Conservation (phyloP, 768 basidiomycete genomes). For the Mycena galericulata region DNA sequence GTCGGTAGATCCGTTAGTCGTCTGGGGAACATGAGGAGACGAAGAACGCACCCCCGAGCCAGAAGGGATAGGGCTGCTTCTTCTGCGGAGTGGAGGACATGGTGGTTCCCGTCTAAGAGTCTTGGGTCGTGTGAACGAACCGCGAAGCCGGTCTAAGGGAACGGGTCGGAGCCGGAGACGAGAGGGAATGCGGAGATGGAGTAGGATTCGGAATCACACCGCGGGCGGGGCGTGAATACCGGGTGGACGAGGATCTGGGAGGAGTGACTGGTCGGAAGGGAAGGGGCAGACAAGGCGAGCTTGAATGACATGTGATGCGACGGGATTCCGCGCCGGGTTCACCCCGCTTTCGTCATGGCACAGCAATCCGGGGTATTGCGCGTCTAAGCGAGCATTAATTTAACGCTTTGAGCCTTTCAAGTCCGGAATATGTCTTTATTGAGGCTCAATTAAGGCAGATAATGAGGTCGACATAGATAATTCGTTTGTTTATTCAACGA, state of each 20-base stretch:
- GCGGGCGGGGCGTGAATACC: background rate
- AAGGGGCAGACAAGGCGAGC: background rate
- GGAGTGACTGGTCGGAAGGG: background rate
- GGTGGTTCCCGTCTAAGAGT: conserved; percentile 17
- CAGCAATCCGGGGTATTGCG: background rate
- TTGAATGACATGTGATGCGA: conserved; percentile 13
- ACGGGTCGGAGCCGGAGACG: background rate
- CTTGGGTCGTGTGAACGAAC: conserved; percentile 28
- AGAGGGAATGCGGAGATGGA: background rate
- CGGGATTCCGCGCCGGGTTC: background rate
- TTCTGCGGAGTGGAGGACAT: conserved; percentile 45
- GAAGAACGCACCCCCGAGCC: conserved; percentile 75
- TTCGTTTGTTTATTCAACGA: background rate
- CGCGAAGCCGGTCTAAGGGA: conserved; percentile 15
- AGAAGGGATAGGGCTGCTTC: conserved; percentile 88
- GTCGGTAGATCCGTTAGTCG: background rate
- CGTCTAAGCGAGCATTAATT: too few species aligned
- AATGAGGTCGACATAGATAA: too few species aligned
- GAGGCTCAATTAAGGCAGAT: background rate
- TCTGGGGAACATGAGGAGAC: background rate
- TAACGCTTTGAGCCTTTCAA: too few species aligned
- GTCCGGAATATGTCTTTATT: background rate
- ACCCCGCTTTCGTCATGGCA: conserved; percentile 6
- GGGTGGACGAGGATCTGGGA: background rate
- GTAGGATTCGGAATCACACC: background rate